These are phyloP conservation scores for Ceriops zippeliana DNA, from an alignment of 345 rosid genomes.

Conservation along the genomic window DNA sequence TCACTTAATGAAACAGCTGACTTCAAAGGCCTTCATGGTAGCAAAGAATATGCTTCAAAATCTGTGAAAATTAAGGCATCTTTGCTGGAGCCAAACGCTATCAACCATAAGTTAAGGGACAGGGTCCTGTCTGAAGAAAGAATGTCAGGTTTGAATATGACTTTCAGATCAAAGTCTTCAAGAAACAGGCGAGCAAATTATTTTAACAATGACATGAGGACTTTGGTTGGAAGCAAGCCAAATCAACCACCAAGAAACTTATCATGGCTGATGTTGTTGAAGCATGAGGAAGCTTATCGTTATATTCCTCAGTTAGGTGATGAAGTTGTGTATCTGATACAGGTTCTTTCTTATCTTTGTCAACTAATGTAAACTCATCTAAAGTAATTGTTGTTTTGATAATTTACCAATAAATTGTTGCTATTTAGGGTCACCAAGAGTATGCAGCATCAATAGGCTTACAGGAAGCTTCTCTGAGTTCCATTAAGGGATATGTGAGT, in stretches of 20 bases:
- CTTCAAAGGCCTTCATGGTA: slow-evolving; percentile 22
- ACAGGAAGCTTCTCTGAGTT: slow-evolving; percentile 19
- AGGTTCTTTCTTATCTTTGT: slow-evolving; percentile 14
- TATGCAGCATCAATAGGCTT: slow-evolving; percentile 9
- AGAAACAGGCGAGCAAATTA: slow-evolving; percentile 17
- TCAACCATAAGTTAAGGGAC: slow-evolving; percentile 24
- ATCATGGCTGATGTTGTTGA: slow-evolving; percentile 26
- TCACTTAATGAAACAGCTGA: slow-evolving; percentile 18
- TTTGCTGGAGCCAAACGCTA: slow-evolving; percentile 35
- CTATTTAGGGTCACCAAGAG: slow-evolving; percentile 26
- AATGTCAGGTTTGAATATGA: neutral
- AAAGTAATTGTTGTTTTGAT: neutral
- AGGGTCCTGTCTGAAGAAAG: slow-evolving; percentile 15
- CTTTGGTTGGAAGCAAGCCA: neutral
- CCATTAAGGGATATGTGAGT: slow-evolving; percentile 2
- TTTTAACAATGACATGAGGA: neutral
- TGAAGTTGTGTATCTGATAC: slow-evolving; percentile 28
- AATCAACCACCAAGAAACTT: slow-evolving; percentile 17
- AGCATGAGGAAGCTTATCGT: slow-evolving; percentile 25
- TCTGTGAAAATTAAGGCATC: slow-evolving; percentile 57
- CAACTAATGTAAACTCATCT: neutral
- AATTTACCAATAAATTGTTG: neutral
- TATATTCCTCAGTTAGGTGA: slow-evolving; percentile 32
- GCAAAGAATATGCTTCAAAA: slow-evolving; percentile 24
- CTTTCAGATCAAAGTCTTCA: slow-evolving; percentile 19